Evolutionary conservation across 257 asterid genomes (phyloP), one percentile per base, ranked within the genome.

Genomic region (Solanum gracilifrons): DNA sequence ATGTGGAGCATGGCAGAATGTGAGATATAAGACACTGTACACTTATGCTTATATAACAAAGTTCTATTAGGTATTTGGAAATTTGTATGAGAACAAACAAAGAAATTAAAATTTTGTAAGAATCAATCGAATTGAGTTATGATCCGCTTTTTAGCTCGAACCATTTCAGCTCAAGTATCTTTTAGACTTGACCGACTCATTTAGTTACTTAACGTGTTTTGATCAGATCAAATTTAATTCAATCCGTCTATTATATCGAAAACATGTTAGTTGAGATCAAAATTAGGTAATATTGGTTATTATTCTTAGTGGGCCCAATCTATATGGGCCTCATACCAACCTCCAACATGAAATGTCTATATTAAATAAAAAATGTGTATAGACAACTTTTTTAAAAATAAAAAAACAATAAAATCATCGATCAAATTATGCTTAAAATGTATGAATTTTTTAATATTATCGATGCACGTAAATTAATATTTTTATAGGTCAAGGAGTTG

Each of bases 1-100:
- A 89, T 86, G 71, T 89, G n/a, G 92, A 91, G 87, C 75, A 43
- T 11, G 91, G 92, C 80, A 83, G 89, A 43, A 89, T n/a, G 21
- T 87, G 88, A 79, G 39, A 46, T 37, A 80, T 16, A 25, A 25
- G 39, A 25, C 25, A 79, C 5, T 25, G 64, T 41, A 76, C 6
- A 10, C 83, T n/a, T 76, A 1, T 76, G 84, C 11, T 55, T 55
- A 20, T 55, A 7, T 55, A 55, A 8, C 66, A 7, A 55, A 55
- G 66, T 55, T 55, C 25, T 55, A 7, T 55, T 1, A 25, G 36
- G 5, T 68, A 68, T 6, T 69, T 69, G 9, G 5, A 15, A 69
- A 29, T 13, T 13, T 29, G 20, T 29, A 69, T 1, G 29, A 66
- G 33, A 25, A 66, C 16, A 62, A 58, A 27, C 31, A 12, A 2